Percentiles rank a stretch among this genome's conserved stretches.
Conservation (phyloP, 345 rosid species). For the Diplotaxis tenuifolia region DNA sequence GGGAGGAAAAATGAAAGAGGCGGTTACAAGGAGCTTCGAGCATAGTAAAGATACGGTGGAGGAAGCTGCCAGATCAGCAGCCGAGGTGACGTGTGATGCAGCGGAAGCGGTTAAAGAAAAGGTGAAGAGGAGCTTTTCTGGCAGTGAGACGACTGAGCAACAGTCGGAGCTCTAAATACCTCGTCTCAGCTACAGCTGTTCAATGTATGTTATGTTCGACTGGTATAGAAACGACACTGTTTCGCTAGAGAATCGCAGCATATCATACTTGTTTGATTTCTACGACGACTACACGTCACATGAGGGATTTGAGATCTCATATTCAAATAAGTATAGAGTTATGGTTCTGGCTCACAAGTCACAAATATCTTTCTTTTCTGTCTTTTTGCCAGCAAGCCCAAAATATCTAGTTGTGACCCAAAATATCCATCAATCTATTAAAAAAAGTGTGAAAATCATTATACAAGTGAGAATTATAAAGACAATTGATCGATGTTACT, state of each 20-base stretch:
- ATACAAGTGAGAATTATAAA: neutral
- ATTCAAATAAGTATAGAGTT: neutral
- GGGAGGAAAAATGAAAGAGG: conserved; percentile 34
- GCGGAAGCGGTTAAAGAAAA: conserved; percentile 24
- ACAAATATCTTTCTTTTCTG: neutral
- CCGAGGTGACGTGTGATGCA: conserved; percentile 24
- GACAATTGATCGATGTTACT: neutral
- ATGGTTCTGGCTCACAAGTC: neutral
- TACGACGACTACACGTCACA: neutral
- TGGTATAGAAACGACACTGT: neutral
- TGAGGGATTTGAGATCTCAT: neutral
- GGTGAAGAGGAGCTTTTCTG: conserved; percentile 22
- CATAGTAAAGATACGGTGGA: conserved; percentile 36
- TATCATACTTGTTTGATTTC: neutral
- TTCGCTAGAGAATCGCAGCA: neutral
- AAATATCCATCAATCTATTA: neutral
- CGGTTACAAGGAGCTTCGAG: conserved; percentile 34
- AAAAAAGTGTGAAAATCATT: neutral
- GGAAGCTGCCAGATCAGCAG: conserved; percentile 39
- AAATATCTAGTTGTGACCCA: neutral
- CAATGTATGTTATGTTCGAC: neutral
- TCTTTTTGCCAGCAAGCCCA: neutral
- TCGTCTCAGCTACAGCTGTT: neutral
- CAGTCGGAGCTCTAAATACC: conserved; percentile 18
- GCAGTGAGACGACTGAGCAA: neutral